Evolutionary conservation across 257 asterid species (phyloP).

Genomic region (Salvia splendens): DNA sequence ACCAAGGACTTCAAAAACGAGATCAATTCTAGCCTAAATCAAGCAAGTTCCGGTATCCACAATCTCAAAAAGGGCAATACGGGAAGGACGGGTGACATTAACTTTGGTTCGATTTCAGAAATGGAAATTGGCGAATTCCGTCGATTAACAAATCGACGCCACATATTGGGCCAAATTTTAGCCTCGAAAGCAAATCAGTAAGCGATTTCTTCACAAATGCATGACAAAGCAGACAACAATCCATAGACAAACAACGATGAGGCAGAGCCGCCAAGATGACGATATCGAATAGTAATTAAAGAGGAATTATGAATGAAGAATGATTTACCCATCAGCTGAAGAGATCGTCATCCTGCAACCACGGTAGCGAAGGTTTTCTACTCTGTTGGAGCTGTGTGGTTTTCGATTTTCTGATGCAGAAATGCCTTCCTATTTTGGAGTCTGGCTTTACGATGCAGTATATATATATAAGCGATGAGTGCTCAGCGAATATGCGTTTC

Average conservation of each 20-base stretch:
- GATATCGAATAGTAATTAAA: slow-evolving; percentile 4
- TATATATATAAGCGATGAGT: neutral
- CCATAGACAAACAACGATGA: neutral
- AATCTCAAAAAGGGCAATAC: neutral
- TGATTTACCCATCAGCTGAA: slow-evolving; percentile 31
- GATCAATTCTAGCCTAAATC: slow-evolving; percentile 2
- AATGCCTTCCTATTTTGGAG: neutral
- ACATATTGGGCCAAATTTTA: neutral
- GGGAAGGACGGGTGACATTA: neutral
- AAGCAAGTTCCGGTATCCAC: neutral
- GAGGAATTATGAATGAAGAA: slow-evolving; percentile 3
- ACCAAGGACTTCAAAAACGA: neutral
- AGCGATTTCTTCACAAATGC: slow-evolving; percentile 1
- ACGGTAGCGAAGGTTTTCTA: neutral
- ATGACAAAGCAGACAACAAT: neutral
- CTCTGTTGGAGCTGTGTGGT: neutral
- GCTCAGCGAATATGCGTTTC: neutral
- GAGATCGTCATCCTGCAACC: slow-evolving; percentile 36
- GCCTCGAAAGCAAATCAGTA: neutral
- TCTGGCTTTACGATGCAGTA: neutral
- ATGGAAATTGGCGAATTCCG: neutral
- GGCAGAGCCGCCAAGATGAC: neutral
- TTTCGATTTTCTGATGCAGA: slow-evolving; percentile 20
- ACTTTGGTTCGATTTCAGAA: slow-evolving; percentile 4
- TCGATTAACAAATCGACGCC: neutral